A percentile compares a stretch with the other conserved stretches of the same genome.
Conservation (phyloP, 2,329 filamentous ascomycete species). For the Setomelanomma holmii region DNA sequence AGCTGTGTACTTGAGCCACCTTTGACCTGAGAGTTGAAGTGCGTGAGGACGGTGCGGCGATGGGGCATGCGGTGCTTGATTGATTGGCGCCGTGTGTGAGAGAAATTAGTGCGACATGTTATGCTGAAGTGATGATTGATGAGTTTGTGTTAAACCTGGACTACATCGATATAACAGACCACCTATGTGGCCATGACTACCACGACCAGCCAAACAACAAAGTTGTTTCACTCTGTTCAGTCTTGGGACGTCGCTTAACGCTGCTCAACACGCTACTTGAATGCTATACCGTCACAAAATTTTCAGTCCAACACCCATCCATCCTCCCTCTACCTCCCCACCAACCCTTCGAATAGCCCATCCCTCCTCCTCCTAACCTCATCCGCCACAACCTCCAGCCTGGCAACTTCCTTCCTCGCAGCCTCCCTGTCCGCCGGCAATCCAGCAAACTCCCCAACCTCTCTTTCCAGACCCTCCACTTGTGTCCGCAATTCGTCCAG, state of each 20-base stretch:
- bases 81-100: neutral
- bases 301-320: neutral
- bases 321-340: conserved; percentile 52
- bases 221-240: too few relatives aligned
- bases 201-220: too few relatives aligned
- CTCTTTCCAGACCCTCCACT: conserved; percentile 67
- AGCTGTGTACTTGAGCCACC: neutral
- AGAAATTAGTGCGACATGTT: neutral
- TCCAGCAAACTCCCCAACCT: conserved; percentile 72
- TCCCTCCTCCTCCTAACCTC: conserved; percentile 70
- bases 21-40: conserved; percentile 16
- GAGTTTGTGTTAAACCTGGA: too few relatives aligned
- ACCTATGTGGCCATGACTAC: too few relatives aligned
- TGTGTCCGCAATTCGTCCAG: conserved; percentile 65
- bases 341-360: conserved; percentile 74
- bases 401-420: conserved; percentile 74
- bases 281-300: too few relatives aligned
- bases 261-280: too few relatives aligned
- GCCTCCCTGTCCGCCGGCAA: conserved; percentile 74
- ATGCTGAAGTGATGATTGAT: neutral
- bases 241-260: too few relatives aligned
- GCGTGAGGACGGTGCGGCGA: conserved; percentile 18
- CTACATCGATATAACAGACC: too few relatives aligned
- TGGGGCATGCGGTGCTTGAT: neutral
- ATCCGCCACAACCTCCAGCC: conserved; percentile 69